Percentiles rank a stretch among this genome's conserved stretches.
Evolutionary conservation across 2,329 filamentous ascomycete genomes (phyloP).

Genomic region (Colletotrichum godetiae): DNA sequence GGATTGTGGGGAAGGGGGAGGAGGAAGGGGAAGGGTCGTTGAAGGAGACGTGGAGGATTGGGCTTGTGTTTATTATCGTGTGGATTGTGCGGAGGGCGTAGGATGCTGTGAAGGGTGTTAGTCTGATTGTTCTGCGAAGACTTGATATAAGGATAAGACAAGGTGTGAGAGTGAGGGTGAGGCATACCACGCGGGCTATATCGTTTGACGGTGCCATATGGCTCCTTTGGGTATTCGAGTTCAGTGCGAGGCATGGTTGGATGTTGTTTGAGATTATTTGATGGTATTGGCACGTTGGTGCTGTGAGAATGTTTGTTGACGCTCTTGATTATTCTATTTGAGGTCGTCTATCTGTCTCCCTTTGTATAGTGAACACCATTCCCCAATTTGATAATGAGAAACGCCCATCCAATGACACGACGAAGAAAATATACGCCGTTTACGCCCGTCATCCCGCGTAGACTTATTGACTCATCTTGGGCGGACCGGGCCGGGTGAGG

Average conservation of each 20-base stretch:
- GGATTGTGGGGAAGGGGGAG: constrained; percentile 82
- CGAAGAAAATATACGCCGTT: not conserved
- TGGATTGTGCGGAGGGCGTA: constrained; percentile 83
- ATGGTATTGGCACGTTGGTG: not conserved
- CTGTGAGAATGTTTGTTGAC: not conserved
- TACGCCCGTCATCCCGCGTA: not conserved
- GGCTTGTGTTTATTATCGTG: constrained; percentile 77
- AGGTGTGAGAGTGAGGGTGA: too few species aligned
- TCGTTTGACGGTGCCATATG: constrained; percentile 74
- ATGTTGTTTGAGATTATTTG: not conserved
- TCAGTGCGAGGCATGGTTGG: constrained; percentile 52
- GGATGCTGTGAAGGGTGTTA: constrained; percentile 58
- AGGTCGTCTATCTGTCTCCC: not conserved
- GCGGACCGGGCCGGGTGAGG: not conserved
- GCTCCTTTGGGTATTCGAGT: constrained; percentile 72
- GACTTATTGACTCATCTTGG: constrained; percentile 10
- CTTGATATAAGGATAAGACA: too few species aligned
- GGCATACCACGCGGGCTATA: constrained; percentile 70
- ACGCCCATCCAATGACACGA: not conserved
- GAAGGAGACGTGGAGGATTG: constrained; percentile 85
- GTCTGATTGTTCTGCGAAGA: not conserved
- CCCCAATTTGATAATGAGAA: not conserved
- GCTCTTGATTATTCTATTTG: not conserved
- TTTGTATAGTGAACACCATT: not conserved
- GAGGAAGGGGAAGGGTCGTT: constrained; percentile 66